phyloP scores from a whole-genome alignment of 2,329 filamentous ascomycete species.

The Xylaria sp. region DNA sequence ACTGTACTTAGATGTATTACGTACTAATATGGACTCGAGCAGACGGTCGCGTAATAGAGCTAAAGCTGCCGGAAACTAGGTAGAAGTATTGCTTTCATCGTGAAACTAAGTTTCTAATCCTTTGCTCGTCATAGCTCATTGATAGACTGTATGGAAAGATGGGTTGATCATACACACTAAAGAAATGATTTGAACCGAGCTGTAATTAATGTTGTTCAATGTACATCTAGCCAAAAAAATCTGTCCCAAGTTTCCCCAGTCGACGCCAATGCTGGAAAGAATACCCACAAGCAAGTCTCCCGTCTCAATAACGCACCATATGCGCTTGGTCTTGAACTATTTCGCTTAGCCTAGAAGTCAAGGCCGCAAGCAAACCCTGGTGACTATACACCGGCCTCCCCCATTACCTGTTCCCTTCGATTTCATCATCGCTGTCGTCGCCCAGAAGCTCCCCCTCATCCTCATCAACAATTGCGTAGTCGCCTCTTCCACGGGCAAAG shows the following conservation, averaged over 20 bases:
- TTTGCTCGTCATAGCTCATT: not conserved
- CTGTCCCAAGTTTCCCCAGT: slow-evolving; percentile 26
- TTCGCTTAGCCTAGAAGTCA: not conserved
- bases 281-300: slow-evolving; percentile 18
- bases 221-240: slow-evolving; percentile 36
- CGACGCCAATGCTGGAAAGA: slow-evolving; percentile 33
- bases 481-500: slow-evolving; percentile 86
- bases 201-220: slow-evolving; percentile 30
- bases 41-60: not conserved
- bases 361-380: slow-evolving; percentile 5
- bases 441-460: slow-evolving; percentile 95
- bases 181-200: not conserved
- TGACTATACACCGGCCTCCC: not conserved
- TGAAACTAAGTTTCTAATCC: not conserved
- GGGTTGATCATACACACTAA: not conserved
- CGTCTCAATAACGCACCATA: slow-evolving; percentile 16
- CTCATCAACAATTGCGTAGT: slow-evolving; percentile 89
- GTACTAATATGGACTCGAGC: too few relatives aligned
- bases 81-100: not conserved
- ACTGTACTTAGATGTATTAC: too few relatives aligned
- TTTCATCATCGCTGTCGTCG: slow-evolving; percentile 93
- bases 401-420: slow-evolving; percentile 53
- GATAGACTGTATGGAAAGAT: not conserved
- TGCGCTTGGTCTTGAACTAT: slow-evolving; percentile 1
- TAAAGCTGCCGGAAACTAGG: not conserved